These are phyloP conservation scores for Nemania diffusa DNA, from an alignment of 2,329 filamentous ascomycete genomes.

Conservation along the genomic window DNA sequence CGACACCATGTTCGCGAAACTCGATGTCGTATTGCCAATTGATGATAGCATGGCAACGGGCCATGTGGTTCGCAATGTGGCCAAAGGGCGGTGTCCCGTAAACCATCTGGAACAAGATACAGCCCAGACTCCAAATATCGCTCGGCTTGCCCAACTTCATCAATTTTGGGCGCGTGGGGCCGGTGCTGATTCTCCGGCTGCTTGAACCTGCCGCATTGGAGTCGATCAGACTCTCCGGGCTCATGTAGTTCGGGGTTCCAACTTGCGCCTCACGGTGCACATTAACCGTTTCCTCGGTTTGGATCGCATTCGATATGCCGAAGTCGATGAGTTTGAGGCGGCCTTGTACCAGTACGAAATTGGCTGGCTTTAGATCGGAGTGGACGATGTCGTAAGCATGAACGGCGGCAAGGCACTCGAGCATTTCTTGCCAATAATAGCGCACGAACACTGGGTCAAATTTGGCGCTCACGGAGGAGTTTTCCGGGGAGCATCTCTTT, in stretches of 20 bases:
- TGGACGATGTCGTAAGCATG: slow-evolving; percentile 94
- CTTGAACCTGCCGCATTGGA: slow-evolving; percentile 68
- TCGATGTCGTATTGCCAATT: slow-evolving; percentile 79
- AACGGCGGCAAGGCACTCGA: slow-evolving; percentile 90
- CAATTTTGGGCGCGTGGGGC: slow-evolving; percentile 69
- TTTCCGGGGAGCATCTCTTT: slow-evolving; percentile 71
- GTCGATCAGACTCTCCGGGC: slow-evolving; percentile 91
- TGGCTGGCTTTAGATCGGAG: slow-evolving; percentile 95
- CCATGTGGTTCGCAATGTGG: slow-evolving; percentile 88
- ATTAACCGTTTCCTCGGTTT: slow-evolving; percentile 94
- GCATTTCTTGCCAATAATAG: slow-evolving; percentile 99
- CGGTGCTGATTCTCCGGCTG: slow-evolving; percentile 51
- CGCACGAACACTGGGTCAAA: slow-evolving; percentile 92
- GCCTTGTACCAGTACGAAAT: slow-evolving; percentile 93
- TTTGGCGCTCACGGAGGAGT: slow-evolving; percentile 67
- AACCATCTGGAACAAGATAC: slow-evolving; percentile 97
- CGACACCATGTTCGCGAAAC: slow-evolving; percentile 75
- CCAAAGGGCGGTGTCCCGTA: slow-evolving; percentile 97
- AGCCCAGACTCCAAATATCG: slow-evolving; percentile 95
- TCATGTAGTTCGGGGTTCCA: slow-evolving; percentile 99
- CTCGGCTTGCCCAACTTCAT: slow-evolving; percentile 97
- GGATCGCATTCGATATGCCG: slow-evolving; percentile 96
- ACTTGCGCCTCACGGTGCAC: slow-evolving; percentile 96
- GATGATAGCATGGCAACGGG: slow-evolving; percentile 86
- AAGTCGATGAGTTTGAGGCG: slow-evolving; percentile 97